phyloP scores from a whole-genome alignment of 73 alveolate species.

The Breviolum minutum region DNA sequence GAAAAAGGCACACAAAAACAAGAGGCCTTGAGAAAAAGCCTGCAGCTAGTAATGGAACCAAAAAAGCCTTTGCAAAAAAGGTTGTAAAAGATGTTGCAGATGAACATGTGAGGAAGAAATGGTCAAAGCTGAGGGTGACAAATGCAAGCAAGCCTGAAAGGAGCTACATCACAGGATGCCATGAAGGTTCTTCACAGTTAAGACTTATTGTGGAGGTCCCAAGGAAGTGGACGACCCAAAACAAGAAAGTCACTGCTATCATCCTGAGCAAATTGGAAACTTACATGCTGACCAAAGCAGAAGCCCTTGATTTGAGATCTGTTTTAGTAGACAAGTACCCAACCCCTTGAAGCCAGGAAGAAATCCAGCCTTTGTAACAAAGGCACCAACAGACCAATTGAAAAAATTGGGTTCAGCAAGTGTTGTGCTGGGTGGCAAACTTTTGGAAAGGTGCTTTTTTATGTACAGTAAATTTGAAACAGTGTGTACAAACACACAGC shows the following conservation, averaged over 20 bases:
- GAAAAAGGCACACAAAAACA: background rate
- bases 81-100: background rate
- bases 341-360: background rate
- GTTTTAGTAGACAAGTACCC: background rate
- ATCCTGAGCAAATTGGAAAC: no score
- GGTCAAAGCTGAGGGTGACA: background rate
- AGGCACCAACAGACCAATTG: background rate
- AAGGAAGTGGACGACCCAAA: background rate
- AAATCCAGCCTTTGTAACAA: background rate
- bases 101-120: background rate
- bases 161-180: slow-evolving; percentile 5
- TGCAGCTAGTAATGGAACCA: background rate
- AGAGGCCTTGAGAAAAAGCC: background rate
- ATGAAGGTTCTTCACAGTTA: background rate
- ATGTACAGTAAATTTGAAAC: no score
- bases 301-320: background rate
- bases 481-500: no score
- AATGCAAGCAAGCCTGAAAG: background rate
- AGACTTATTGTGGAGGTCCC: slow-evolving; percentile 21
- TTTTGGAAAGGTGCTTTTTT: background rate
- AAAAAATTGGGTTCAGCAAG: background rate
- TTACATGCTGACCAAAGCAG: background rate
- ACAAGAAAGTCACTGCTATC: background rate
- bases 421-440: background rate
- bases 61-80: background rate